These are phyloP conservation scores for Hortiboletus campestris DNA, from an alignment of 768 basidiomycete genomes.

Conservation along the genomic window DNA sequence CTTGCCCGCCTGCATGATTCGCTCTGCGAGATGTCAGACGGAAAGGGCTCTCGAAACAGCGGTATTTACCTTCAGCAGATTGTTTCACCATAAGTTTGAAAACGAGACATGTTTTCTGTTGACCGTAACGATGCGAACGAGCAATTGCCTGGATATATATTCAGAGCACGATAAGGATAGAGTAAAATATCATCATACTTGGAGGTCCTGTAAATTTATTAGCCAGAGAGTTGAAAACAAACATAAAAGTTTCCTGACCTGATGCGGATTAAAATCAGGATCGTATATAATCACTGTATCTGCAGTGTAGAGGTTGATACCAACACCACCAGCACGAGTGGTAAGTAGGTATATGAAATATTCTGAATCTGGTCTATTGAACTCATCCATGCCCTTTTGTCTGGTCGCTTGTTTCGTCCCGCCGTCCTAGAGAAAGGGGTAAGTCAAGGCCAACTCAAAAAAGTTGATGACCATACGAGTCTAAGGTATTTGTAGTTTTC, in stretches of 20 bases:
- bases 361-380: slow-evolving; percentile 85
- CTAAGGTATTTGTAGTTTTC: slow-evolving; percentile 80
- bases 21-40: slow-evolving; percentile 51
- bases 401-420: slow-evolving; percentile 80
- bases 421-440: slow-evolving; percentile 63
- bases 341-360: slow-evolving; percentile 89
- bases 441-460: slow-evolving; percentile 2
- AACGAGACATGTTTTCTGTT: slow-evolving; percentile 89
- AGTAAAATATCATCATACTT: slow-evolving; percentile 51
- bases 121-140: slow-evolving; percentile 91
- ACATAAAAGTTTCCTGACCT: slow-evolving; percentile 43
- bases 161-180: slow-evolving; percentile 5
- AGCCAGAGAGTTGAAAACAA: slow-evolving; percentile 7
- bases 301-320: slow-evolving; percentile 88
- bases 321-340: slow-evolving; percentile 91
- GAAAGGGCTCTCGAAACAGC: neutral
- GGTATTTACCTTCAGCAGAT: slow-evolving; percentile 74
- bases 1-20: slow-evolving; percentile 90
- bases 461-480: slow-evolving; percentile 46
- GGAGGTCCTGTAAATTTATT: slow-evolving; percentile 60
- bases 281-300: slow-evolving; percentile 94
- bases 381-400: slow-evolving; percentile 94
- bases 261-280: slow-evolving; percentile 98
- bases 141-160: slow-evolving; percentile 73
- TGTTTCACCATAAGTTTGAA: slow-evolving; percentile 97